A percentile compares a stretch with the other conserved stretches of the same genome.
phyloP scores from a whole-genome alignment of 495 filamentous ascomycete species.

The Evernia prunastri region DNA sequence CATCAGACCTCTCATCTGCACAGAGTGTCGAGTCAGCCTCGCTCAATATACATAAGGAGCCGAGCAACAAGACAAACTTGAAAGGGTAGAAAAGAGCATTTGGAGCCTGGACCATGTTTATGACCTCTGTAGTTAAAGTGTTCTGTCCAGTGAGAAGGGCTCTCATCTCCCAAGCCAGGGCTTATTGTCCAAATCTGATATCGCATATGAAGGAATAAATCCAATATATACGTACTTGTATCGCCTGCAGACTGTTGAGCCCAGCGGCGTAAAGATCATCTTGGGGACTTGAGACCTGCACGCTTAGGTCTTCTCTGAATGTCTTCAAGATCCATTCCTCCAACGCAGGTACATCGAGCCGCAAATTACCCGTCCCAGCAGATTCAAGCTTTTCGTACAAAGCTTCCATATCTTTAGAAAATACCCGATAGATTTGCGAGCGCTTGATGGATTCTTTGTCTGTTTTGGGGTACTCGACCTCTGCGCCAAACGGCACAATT shows the following conservation, averaged over 20 bases:
- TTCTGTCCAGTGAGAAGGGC: background rate
- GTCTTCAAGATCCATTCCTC: constrained; percentile 39
- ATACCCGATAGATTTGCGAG: constrained; percentile 44
- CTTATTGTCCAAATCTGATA: background rate
- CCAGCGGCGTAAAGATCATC: constrained; percentile 51
- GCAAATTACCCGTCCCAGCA: constrained; percentile 25
- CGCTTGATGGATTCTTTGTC: constrained; percentile 55
- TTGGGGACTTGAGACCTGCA: constrained; percentile 35
- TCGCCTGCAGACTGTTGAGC: constrained; percentile 56
- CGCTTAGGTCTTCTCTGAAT: constrained; percentile 37
- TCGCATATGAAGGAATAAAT: background rate
- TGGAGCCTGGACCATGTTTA: background rate
- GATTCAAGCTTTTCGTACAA: constrained; percentile 39
- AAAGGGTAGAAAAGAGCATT: background rate
- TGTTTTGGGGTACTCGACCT: constrained; percentile 42
- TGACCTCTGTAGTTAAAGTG: background rate
- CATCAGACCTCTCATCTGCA: constrained; percentile 41
- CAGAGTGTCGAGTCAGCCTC: background rate
- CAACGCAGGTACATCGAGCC: constrained; percentile 36
- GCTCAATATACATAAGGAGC: background rate
- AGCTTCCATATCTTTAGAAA: constrained; percentile 42
- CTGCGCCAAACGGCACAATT: constrained; percentile 39
- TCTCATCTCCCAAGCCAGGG: background rate
- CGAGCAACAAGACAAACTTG: background rate
- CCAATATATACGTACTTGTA: constrained; percentile 30